phyloP scores from a whole-genome alignment of 352 stramenopile genomes.

The Phytophthora meadii region DNA sequence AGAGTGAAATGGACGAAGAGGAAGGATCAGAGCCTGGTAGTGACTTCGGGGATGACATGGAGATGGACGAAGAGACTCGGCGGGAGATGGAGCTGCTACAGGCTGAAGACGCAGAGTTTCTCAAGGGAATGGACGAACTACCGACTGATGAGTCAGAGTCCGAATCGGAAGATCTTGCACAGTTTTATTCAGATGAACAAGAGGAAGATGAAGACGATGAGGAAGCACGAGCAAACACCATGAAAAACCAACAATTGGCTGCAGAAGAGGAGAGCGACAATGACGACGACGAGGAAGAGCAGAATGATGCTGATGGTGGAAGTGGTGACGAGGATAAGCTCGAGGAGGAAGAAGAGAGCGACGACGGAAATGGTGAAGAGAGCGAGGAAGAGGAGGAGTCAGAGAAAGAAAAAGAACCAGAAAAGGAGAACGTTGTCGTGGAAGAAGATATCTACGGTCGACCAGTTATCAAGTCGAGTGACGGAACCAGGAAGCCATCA shows the following conservation, averaged over 20 bases:
- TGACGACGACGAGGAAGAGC: slow-evolving; percentile 26
- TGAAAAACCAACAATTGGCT: slow-evolving; percentile 54
- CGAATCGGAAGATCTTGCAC: slow-evolving; percentile 71
- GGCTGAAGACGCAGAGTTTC: slow-evolving; percentile 83
- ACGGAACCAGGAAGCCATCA: slow-evolving; percentile 51
- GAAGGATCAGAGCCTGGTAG: slow-evolving; percentile 31
- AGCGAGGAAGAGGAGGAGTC: slow-evolving; percentile 27
- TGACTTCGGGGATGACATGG: slow-evolving; percentile 46
- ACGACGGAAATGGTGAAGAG: slow-evolving; percentile 30
- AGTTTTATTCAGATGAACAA: slow-evolving; percentile 74
- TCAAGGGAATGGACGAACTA: slow-evolving; percentile 85
- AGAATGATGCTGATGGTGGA: slow-evolving; percentile 15
- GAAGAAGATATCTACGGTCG: slow-evolving; percentile 88
- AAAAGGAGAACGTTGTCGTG: slow-evolving; percentile 48
- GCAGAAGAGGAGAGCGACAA: slow-evolving; percentile 18
- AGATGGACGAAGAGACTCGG: slow-evolving; percentile 86
- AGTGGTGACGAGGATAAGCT: slow-evolving; percentile 31
- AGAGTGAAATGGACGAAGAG: slow-evolving; percentile 32
- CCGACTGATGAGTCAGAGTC: slow-evolving; percentile 84
- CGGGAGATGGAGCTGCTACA: slow-evolving; percentile 79
- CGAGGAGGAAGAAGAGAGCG: slow-evolving; percentile 33
- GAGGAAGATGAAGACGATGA: slow-evolving; percentile 46
- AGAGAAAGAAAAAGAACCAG: slow-evolving; percentile 31
- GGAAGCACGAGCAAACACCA: slow-evolving; percentile 61
- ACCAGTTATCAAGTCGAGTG: slow-evolving; percentile 59